Evolutionary conservation across 2,329 filamentous ascomycete genomes (phyloP).

Genomic region (Apiospora hydei): DNA sequence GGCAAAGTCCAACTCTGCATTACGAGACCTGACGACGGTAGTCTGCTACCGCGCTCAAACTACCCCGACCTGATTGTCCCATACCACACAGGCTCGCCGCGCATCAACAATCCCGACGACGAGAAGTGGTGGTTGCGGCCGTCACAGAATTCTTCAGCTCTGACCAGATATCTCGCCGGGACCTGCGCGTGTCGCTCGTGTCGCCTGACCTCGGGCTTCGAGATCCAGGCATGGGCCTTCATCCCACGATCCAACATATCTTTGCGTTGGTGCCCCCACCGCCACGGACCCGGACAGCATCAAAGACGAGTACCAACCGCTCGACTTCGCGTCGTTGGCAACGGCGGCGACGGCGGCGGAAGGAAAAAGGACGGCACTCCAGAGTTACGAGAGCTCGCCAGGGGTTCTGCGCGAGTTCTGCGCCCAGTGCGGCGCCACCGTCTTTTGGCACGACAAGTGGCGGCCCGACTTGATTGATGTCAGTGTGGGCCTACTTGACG

Average conservation of each 20-base stretch:
- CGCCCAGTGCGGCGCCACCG: constrained; percentile 65
- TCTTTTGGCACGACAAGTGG: constrained; percentile 66
- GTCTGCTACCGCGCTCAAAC: constrained; percentile 51
- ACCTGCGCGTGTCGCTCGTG: constrained; percentile 70
- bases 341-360: too few relatives aligned
- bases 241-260: constrained; percentile 66
- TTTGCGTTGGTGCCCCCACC: constrained; percentile 41
- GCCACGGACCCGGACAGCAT: constrained; percentile 23
- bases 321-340: constrained; percentile 34
- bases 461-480: constrained; percentile 67
- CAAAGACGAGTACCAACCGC: background rate
- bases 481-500: constrained; percentile 64
- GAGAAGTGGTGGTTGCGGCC: constrained; percentile 67
- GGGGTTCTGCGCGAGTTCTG: constrained; percentile 69
- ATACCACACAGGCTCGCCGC: constrained; percentile 46
- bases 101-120: constrained; percentile 52
- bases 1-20: constrained; percentile 63
- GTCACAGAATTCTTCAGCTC: constrained; percentile 28
- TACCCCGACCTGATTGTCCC: constrained; percentile 63
- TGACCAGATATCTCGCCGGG: constrained; percentile 63
- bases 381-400: constrained; percentile 60
- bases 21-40: constrained; percentile 58
- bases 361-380: constrained; percentile 45
- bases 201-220: constrained; percentile 65
- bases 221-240: constrained; percentile 72